Base-by-base conservation (phyloP, 495 filamentous ascomycete genomes). In the Astrocystis sublimbata region DNA sequence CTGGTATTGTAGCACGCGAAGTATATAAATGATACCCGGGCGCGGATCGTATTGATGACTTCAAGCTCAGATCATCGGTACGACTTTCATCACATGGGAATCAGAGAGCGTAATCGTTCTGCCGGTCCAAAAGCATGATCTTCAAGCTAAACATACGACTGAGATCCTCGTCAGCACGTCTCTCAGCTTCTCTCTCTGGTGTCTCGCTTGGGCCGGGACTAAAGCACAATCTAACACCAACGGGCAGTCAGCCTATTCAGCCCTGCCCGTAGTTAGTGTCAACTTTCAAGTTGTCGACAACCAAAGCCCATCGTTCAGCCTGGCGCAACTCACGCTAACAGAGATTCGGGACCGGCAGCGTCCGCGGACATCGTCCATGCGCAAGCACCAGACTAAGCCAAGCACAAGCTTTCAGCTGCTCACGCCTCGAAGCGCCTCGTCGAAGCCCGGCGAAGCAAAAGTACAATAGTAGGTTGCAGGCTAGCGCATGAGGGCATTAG, bases 51-150 rank as follows among this genome's bases (percentile, higher is more conserved):
- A 21, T 21, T 43, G 33, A 43, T 17, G 47, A 38, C 56, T 35
- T n/a, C n/a, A n/a, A n/a, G n/a, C n/a, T n/a, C n/a, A 43, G 58
- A 43, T 51, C 28, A 15, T 8, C 46, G 24, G 17, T 17, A 5
- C 46, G 26, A 26, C 30, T 49, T 23, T 51, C 8, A n/a, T 17
- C 13, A 15, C 33, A 47, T 59, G 19, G 19, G n/a, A 40, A 50
- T 47, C 9, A 40, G 31, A 10, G 13, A 9, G 35, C 43, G 19
- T 40, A 23, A n/a, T 31, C 7, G 17, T 52, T 31, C 31, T 40
- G 30, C 45, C 23, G 31, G 21, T 30, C 33, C 24, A 38, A 61
- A 31, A 50, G 42, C 31, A 62, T 62, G 60, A 62, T 62, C 60
- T 62, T 62, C 60, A 7, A 30, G 38, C 17, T 41, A 15, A 41